Evolutionary conservation across 2,329 filamentous ascomycete genomes (phyloP).

Genomic region (Hysterium pulicare): DNA sequence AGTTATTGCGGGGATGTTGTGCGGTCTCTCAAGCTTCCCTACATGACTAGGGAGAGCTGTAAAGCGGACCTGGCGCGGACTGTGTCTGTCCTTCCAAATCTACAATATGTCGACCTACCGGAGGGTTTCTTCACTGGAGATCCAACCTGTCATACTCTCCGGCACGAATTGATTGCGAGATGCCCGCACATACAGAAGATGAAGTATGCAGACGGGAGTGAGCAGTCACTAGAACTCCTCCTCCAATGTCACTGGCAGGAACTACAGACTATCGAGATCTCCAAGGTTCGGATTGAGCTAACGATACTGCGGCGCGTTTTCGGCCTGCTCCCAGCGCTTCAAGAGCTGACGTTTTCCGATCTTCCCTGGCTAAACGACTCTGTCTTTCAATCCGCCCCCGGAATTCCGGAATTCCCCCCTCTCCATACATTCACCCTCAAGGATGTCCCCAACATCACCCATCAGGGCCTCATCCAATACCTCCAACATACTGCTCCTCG

Average conservation of each 20-base stretch:
- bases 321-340: slow-evolving; percentile 62
- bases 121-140: slow-evolving; percentile 85
- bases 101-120: slow-evolving; percentile 87
- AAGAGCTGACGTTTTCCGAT: slow-evolving; percentile 70
- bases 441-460: slow-evolving; percentile 68
- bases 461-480: slow-evolving; percentile 66
- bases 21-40: slow-evolving; percentile 80
- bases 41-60: slow-evolving; percentile 88
- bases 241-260: slow-evolving; percentile 65
- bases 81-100: slow-evolving; percentile 77
- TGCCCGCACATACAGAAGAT: slow-evolving; percentile 86
- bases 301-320: slow-evolving; percentile 68
- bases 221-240: slow-evolving; percentile 71
- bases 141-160: slow-evolving; percentile 67
- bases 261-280: slow-evolving; percentile 71
- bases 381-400: slow-evolving; percentile 64
- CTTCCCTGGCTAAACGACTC: slow-evolving; percentile 71
- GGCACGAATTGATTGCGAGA: slow-evolving; percentile 77
- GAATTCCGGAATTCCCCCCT: slow-evolving; percentile 69
- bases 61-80: slow-evolving; percentile 81
- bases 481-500: slow-evolving; percentile 57
- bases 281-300: slow-evolving; percentile 66
- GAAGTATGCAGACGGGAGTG: slow-evolving; percentile 75
- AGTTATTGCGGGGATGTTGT: slow-evolving; percentile 67
- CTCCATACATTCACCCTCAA: slow-evolving; percentile 71